Base-by-base conservation (phyloP, 768 basidiomycete species). In the Serpula lacrymans region DNA sequence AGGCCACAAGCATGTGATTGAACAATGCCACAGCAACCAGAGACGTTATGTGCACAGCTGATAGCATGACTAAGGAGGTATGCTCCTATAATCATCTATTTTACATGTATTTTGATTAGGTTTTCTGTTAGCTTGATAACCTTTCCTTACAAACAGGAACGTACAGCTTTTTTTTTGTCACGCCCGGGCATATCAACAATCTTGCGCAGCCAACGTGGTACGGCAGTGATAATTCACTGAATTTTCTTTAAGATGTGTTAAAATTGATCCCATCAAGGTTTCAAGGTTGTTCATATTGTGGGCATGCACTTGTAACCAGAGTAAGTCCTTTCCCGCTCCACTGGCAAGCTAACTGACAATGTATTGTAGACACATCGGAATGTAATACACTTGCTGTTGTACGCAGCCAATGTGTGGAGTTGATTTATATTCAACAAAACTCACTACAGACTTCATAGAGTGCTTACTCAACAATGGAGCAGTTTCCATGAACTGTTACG, bases 241-340 rank as follows among this genome's bases (percentile, higher is more conserved):
- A 46, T 17, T 46, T 46, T 3, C 37, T 30, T 23, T 18, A 46
- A 29, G 45, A 46, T 37, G 45, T 46, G 10, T 14, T 46, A 13
- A 21, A 46, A 2, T 25, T 2, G 25, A 46, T 18, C 21, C 41
- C 6, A 34, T 42, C 5, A 6, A 41, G 17, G 28, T 46, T 7
- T 1, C n/a, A 6, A 3, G 25, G 13, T 22, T 34, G 10, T 18
- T 42, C 17, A 41, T 42, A 22, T 32, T 33, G 21, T 45, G 44
- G 44, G 44, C 25, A n/a, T 45, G 44, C 24, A 17, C 32, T 12
- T 10, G 17, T 18, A 26, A 35, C 42, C n/a, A 29, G 29, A 45
- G 44, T 42, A 29, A 13, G 40, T 36, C 9, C 14, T 17, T 17
- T 24, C 20, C n/a, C n/a, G n/a, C n/a, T n/a, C n/a, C n/a, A n/a